Conservation (phyloP, 2,329 filamentous ascomycete genomes). For the Fusarium sp. region DNA sequence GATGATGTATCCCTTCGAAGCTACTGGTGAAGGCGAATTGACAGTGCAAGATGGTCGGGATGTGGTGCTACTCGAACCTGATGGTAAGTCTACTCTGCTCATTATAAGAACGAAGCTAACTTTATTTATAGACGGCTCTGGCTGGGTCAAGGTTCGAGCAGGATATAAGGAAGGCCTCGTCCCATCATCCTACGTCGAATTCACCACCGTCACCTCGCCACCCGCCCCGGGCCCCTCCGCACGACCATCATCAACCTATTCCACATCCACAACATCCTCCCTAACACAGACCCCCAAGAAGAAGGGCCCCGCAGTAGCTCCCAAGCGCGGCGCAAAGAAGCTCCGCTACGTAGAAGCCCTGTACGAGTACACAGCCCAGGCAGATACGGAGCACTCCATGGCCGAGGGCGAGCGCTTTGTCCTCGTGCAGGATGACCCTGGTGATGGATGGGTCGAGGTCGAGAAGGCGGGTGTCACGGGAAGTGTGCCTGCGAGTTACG, state of each 20-base stretch:
- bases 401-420: slow-evolving; percentile 91
- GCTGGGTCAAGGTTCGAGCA: slow-evolving; percentile 87
- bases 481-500: slow-evolving; percentile 94
- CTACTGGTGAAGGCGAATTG: slow-evolving; percentile 82
- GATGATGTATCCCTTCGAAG: slow-evolving; percentile 91
- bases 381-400: slow-evolving; percentile 91
- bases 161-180: slow-evolving; percentile 86
- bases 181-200: slow-evolving; percentile 85
- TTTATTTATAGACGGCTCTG: slow-evolving; percentile 77
- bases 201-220: slow-evolving; percentile 59
- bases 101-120: slow-evolving; percentile 20
- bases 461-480: slow-evolving; percentile 88
- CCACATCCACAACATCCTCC: slow-evolving; percentile 69
- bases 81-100: slow-evolving; percentile 72
- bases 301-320: slow-evolving; percentile 91
- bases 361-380: slow-evolving; percentile 90
- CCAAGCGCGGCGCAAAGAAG: slow-evolving; percentile 91
- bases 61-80: slow-evolving; percentile 82
- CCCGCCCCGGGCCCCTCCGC: slow-evolving; percentile 57
- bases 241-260: slow-evolving; percentile 81
- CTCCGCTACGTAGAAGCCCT: slow-evolving; percentile 91
- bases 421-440: slow-evolving; percentile 85
- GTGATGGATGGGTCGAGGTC: slow-evolving; percentile 97
- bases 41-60: slow-evolving; percentile 83
- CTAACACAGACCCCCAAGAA: slow-evolving; percentile 69